Conservation (phyloP, 2,329 filamentous ascomycete species). For the Sclerotinia borealis region DNA sequence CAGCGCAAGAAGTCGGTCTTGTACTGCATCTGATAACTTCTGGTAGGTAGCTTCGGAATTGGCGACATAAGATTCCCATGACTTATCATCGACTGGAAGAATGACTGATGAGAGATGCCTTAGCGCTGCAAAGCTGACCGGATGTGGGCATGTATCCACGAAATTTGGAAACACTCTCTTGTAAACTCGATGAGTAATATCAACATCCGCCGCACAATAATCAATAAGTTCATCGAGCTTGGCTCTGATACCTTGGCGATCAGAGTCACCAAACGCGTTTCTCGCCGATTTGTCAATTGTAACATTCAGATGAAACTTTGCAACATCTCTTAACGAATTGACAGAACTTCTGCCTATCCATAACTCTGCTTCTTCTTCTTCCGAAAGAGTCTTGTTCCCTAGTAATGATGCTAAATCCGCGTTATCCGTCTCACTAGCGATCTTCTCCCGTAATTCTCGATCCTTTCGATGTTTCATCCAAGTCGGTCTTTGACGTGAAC, state of each 20-base stretch:
- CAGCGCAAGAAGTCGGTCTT: constrained; percentile 65
- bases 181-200: constrained; percentile 89
- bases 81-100: constrained; percentile 78
- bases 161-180: constrained; percentile 89
- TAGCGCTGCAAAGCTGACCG: constrained; percentile 91
- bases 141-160: constrained; percentile 84
- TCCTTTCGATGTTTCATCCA: constrained; percentile 98
- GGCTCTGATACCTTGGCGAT: constrained; percentile 61
- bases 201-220: constrained; percentile 93
- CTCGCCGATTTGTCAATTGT: constrained; percentile 84
- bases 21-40: constrained; percentile 68
- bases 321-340: constrained; percentile 91
- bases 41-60: constrained; percentile 84
- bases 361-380: constrained; percentile 80
- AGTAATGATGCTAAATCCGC: constrained; percentile 66
- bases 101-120: constrained; percentile 92
- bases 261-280: constrained; percentile 79
- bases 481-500: constrained; percentile 87
- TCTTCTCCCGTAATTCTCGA: constrained; percentile 73
- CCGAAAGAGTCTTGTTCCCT: constrained; percentile 57
- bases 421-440: constrained; percentile 64
- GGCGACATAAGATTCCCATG: constrained; percentile 79
- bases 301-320: constrained; percentile 89
- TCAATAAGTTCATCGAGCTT: constrained; percentile 79
- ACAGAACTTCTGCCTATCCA: constrained; percentile 94